A percentile compares a stretch with the other conserved stretches of the same genome.
Conservation (phyloP, 2,329 filamentous ascomycete species). For the Magnaporthiopsis incrustans region DNA sequence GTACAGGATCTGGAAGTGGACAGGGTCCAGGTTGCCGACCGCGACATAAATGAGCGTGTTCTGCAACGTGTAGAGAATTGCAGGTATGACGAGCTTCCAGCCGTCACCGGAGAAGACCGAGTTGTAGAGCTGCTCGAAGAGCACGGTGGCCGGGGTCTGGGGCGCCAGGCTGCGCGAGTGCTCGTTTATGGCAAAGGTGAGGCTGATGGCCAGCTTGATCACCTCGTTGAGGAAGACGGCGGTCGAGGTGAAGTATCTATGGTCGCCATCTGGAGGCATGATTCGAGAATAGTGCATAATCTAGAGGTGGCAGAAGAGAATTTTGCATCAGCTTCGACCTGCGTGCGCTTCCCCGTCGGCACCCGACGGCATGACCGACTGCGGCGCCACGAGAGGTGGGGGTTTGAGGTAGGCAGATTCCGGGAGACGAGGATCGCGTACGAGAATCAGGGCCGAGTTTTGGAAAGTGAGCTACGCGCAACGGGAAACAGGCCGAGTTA, state of each 20-base stretch:
- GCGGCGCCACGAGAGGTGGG: neutral
- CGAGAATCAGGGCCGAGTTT: constrained; percentile 70
- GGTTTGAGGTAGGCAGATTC: neutral
- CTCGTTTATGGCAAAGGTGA: constrained; percentile 83
- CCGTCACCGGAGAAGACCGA: constrained; percentile 83
- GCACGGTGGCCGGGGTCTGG: constrained; percentile 68
- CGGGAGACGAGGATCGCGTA: constrained; percentile 25
- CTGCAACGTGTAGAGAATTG: constrained; percentile 79
- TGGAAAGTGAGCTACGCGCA: constrained; percentile 61
- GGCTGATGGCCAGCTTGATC: constrained; percentile 77
- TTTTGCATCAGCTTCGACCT: constrained; percentile 8
- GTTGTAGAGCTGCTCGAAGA: constrained; percentile 72
- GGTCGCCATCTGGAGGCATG: constrained; percentile 77
- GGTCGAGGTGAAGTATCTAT: constrained; percentile 88
- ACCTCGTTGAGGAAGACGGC: constrained; percentile 91
- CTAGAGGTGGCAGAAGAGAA: constrained; percentile 31
- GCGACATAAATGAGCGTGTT: constrained; percentile 93
- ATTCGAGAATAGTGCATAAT: constrained; percentile 91
- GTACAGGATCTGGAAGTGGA: constrained; percentile 88
- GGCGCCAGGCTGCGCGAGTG: constrained; percentile 70
- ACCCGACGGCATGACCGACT: neutral
- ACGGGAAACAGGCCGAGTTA: constrained; percentile 11
- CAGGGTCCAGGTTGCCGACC: constrained; percentile 82
- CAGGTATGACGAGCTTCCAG: constrained; percentile 90
- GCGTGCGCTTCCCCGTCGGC: constrained; percentile 6